These are phyloP conservation scores for Penicillium daleae DNA, from an alignment of 495 filamentous ascomycete genomes.

Conservation along the genomic window DNA sequence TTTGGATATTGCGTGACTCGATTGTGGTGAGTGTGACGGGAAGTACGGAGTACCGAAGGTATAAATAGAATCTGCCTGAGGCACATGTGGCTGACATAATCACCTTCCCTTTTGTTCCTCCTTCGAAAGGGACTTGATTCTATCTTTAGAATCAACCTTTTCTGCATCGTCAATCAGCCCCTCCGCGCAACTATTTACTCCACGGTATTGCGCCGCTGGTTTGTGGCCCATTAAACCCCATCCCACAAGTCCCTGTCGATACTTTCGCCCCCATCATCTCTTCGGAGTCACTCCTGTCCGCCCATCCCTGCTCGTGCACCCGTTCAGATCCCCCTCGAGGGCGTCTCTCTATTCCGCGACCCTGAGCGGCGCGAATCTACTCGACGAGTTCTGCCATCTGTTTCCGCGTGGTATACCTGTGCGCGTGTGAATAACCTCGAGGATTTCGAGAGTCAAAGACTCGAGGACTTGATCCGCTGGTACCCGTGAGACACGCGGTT, in stretches of 20 bases:
- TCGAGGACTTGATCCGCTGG: constrained; percentile 2
- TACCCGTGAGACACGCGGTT: constrained; percentile 2
- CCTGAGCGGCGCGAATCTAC: constrained; percentile 4
- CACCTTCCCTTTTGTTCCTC: constrained; percentile 13
- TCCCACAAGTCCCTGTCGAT: constrained; percentile 1
- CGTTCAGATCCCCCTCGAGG: neutral
- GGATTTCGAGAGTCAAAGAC: neutral
- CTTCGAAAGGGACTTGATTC: constrained; percentile 26
- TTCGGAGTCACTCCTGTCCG: neutral
- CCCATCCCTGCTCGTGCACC: neutral
- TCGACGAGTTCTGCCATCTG: constrained; percentile 4
- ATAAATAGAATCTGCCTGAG: constrained; percentile 22
- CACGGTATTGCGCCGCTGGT: constrained; percentile 20
- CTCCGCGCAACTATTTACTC: constrained; percentile 19
- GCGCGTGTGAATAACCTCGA: neutral
- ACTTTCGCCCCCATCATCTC: neutral
- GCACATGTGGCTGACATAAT: constrained; percentile 11
- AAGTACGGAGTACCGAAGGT: constrained; percentile 10
- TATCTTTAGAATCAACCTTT: constrained; percentile 43
- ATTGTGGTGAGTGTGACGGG: constrained; percentile 9
- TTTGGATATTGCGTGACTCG: neutral
- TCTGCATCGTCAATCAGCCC: constrained; percentile 37
- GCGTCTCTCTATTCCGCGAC: constrained; percentile 1
- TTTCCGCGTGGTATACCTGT: constrained; percentile 5
- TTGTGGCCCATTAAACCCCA: constrained; percentile 6